Evolutionary conservation across 805 yeast genomes (phyloP).

Genomic region (Ogataea naganishii): DNA sequence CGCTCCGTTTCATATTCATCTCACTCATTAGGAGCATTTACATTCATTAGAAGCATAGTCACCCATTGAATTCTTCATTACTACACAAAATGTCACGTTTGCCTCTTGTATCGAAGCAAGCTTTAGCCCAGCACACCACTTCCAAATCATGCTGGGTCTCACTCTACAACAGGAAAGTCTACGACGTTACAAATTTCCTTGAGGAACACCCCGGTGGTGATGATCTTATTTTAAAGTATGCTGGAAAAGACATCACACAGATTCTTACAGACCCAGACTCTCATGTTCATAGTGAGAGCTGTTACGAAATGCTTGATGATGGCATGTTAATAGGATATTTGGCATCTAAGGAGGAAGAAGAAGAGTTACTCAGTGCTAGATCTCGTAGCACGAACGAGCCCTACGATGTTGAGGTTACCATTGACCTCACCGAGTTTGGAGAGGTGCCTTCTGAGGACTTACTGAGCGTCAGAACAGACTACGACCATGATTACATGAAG

Average conservation of each 20-base stretch:
- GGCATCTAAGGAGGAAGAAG: constrained; percentile 75
- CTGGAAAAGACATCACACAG: constrained; percentile 58
- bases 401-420: constrained; percentile 42
- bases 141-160: constrained; percentile 71
- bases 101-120: constrained; percentile 51
- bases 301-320: constrained; percentile 87
- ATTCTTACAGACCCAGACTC: constrained; percentile 62
- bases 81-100: no score
- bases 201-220: constrained; percentile 70
- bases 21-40: no score
- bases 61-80: no score
- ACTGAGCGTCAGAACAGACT: constrained; percentile 74
- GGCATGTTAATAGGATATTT: constrained; percentile 73
- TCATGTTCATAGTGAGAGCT: constrained; percentile 79
- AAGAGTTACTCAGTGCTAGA: constrained; percentile 42
- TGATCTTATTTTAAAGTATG: constrained; percentile 47
- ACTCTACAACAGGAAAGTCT: constrained; percentile 68
- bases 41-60: no score
- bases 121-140: constrained; percentile 45
- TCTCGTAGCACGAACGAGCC: constrained; percentile 41
- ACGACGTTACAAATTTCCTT: constrained; percentile 68
- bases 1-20: no score
- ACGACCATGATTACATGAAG: constrained; percentile 53
- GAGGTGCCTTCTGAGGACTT: constrained; percentile 68
- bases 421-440: constrained; percentile 48